Percentiles rank a stretch among this genome's conserved stretches.
These are phyloP conservation scores for Fusarium subtropicale DNA, from an alignment of 2,329 filamentous ascomycete species.

Conservation along the genomic window DNA sequence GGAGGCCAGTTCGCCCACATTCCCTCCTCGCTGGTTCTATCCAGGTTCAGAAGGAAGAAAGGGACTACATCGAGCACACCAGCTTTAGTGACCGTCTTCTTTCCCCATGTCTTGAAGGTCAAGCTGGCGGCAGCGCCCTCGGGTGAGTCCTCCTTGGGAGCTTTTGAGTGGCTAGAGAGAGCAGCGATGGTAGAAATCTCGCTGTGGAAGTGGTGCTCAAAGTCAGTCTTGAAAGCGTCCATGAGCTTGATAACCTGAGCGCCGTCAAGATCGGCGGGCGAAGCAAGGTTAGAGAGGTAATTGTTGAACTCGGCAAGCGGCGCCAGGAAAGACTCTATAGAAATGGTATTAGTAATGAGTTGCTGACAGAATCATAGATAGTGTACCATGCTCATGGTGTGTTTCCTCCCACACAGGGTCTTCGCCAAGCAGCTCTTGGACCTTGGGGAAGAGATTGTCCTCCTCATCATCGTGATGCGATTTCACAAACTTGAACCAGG, in stretches of 20 bases:
- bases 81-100: slow-evolving; percentile 71
- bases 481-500: slow-evolving; percentile 69
- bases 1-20: slow-evolving; percentile 73
- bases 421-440: slow-evolving; percentile 64
- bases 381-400: slow-evolving; percentile 65
- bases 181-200: slow-evolving; percentile 65
- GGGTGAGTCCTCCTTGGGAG: slow-evolving; percentile 60
- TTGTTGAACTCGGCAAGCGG: slow-evolving; percentile 64
- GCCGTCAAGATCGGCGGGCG: slow-evolving; percentile 58
- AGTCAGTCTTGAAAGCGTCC: slow-evolving; percentile 62
- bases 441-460: slow-evolving; percentile 64
- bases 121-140: slow-evolving; percentile 59
- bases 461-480: slow-evolving; percentile 73
- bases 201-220: slow-evolving; percentile 66
- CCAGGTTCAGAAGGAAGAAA: slow-evolving; percentile 73
- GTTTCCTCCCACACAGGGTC: slow-evolving; percentile 64
- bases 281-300: slow-evolving; percentile 60
- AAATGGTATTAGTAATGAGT: background rate
- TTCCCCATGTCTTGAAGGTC: slow-evolving; percentile 71
- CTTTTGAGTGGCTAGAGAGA: slow-evolving; percentile 62
- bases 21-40: slow-evolving; percentile 68
- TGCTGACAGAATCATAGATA: background rate
- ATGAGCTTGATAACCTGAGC: slow-evolving; percentile 62
- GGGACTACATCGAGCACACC: slow-evolving; percentile 70
- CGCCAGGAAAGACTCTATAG: slow-evolving; percentile 60